Conservation (phyloP, 345 rosid species). For the Hypericum androsaemum region DNA sequence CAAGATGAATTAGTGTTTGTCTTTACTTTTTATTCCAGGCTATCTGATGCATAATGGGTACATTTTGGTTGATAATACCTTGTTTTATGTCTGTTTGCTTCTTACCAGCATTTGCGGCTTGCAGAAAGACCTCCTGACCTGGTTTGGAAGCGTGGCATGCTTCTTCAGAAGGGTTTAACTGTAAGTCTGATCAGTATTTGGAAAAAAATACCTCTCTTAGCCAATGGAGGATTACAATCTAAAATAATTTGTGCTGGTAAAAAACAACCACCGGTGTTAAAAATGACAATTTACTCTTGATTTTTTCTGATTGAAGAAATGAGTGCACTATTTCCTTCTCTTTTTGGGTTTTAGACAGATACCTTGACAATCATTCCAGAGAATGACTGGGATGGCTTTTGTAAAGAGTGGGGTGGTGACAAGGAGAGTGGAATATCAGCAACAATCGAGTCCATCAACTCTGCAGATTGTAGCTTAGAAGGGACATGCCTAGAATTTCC, state of each 20-base stretch:
- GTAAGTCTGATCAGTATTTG: constrained; percentile 43
- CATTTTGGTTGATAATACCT: background rate
- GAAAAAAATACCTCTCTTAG: background rate
- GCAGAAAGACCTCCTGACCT: constrained; percentile 78
- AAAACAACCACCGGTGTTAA: too few relatives aligned
- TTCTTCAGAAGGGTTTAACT: constrained; percentile 52
- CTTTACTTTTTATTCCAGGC: background rate
- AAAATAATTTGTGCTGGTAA: too few relatives aligned
- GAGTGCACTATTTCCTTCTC: background rate
- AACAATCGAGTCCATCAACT: constrained; percentile 39
- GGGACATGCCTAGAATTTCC: constrained; percentile 26
- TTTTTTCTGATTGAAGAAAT: too few relatives aligned
- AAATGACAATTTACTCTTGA: too few relatives aligned
- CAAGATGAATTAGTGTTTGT: too few relatives aligned
- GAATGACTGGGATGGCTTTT: constrained; percentile 83
- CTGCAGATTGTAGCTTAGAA: constrained; percentile 17
- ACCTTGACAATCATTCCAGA: constrained; percentile 70
- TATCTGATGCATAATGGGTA: background rate
- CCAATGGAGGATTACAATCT: too few relatives aligned
- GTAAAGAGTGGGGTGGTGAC: constrained; percentile 89
- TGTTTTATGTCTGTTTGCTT: constrained; percentile 5
- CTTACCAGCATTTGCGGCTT: constrained; percentile 63
- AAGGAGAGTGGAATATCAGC: constrained; percentile 66
- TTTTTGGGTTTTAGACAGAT: constrained; percentile 62
- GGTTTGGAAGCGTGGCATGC: constrained; percentile 55